Percentiles rank a stretch among this genome's conserved stretches.
phyloP scores from a whole-genome alignment of 2,329 filamentous ascomycete genomes.

The Chaetomium sp. region DNA sequence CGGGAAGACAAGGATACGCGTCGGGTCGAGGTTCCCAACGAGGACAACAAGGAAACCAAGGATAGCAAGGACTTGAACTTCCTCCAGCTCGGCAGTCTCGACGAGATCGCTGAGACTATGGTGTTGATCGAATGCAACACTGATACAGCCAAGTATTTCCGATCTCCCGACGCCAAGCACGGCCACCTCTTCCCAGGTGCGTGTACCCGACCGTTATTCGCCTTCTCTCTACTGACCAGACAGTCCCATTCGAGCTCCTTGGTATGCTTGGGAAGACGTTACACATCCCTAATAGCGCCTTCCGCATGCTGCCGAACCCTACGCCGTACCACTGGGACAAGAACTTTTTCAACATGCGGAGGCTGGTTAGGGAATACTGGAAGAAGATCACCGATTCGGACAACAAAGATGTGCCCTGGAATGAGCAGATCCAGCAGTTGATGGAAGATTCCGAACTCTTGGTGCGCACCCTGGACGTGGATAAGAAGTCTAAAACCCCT shows the following conservation, averaged over 20 bases:
- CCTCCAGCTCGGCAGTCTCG: constrained; percentile 52
- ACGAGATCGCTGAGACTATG: constrained; percentile 56
- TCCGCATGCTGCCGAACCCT: constrained; percentile 59
- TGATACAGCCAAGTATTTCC: constrained; percentile 51
- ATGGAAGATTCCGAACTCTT: constrained; percentile 20
- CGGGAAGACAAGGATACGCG: constrained; percentile 44
- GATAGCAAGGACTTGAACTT: constrained; percentile 47
- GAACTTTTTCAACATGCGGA: constrained; percentile 48
- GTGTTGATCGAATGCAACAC: constrained; percentile 57
- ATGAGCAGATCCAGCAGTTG: constrained; percentile 26
- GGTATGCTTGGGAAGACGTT: constrained; percentile 59
- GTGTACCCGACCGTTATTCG: constrained; percentile 17
- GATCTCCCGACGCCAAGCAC: constrained; percentile 43
- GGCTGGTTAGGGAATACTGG: constrained; percentile 46
- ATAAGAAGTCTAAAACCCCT: constrained; percentile 29
- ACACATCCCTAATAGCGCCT: constrained; percentile 53
- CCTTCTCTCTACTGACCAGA: neutral
- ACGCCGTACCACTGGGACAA: constrained; percentile 58
- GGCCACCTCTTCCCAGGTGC: constrained; percentile 55
- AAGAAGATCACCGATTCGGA: constrained; percentile 37
- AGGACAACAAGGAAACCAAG: constrained; percentile 45
- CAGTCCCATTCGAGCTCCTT: constrained; percentile 60
- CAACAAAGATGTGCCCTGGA: constrained; percentile 13
- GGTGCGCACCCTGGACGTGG: constrained; percentile 22
- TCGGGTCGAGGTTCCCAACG: constrained; percentile 43